Percentiles rank a stretch among this genome's conserved stretches.
phyloP scores from a whole-genome alignment of 2,329 filamentous ascomycete genomes.

The Cladosporium sp. region DNA sequence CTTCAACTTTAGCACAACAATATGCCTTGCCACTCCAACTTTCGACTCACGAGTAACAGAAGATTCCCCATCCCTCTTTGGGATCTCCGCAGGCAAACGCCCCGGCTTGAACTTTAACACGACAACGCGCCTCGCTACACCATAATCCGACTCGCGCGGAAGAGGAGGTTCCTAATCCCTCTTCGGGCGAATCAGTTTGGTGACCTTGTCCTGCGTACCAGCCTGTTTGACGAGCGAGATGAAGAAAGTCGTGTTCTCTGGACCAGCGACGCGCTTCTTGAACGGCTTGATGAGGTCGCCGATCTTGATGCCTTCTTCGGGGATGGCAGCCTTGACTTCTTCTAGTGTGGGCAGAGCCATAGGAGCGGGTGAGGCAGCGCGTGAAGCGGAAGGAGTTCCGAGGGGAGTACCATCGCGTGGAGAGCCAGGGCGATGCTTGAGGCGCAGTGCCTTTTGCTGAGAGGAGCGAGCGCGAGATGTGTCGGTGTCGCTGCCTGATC shows the following conservation, averaged over 20 bases:
- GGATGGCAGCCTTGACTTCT: constrained; percentile 48
- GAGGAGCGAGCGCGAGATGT: constrained; percentile 63
- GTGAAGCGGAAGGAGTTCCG: constrained; percentile 29
- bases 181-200: constrained; percentile 21
- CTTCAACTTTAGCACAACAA: not conserved
- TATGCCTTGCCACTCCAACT: not conserved
- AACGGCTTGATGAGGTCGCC: constrained; percentile 43
- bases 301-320: constrained; percentile 46
- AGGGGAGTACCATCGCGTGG: constrained; percentile 38
- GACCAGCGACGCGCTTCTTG: constrained; percentile 42
- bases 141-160: not conserved
- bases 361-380: constrained; percentile 35
- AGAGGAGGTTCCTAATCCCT: constrained; percentile 9
- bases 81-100: not conserved
- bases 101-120: not conserved
- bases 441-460: constrained; percentile 43
- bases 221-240: constrained; percentile 46
- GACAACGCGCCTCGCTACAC: not conserved
- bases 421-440: constrained; percentile 40
- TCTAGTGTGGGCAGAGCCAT: constrained; percentile 42
- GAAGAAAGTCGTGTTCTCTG: constrained; percentile 41
- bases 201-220: constrained; percentile 30
- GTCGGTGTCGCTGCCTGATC: constrained; percentile 71
- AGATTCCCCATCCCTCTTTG: not conserved
- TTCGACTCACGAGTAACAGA: not conserved